These are phyloP conservation scores for Venustampulla echinocandica DNA, from an alignment of 495 filamentous ascomycete genomes.

Conservation along the genomic window DNA sequence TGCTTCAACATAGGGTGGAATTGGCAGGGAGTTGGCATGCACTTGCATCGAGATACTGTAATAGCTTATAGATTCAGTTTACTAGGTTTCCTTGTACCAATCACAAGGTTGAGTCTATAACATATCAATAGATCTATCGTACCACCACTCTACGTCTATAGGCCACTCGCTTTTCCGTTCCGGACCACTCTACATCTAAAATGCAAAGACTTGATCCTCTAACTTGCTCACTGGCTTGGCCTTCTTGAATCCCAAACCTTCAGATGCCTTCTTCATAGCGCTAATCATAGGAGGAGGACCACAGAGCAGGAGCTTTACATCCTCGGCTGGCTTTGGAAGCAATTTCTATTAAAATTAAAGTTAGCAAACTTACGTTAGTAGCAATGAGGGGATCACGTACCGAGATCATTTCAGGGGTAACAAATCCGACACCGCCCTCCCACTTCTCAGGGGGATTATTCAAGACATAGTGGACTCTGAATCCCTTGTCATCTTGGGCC, in stretches of 20 bases:
- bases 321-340: conserved; percentile 70
- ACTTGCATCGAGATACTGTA: no score
- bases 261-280: conserved; percentile 94
- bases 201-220: conserved; percentile 95
- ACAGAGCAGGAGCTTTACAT: conserved; percentile 94
- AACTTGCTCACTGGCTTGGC: conserved; percentile 91
- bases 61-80: no score
- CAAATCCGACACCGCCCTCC: conserved; percentile 85
- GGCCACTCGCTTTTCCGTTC: no score
- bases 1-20: no score
- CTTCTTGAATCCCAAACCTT: conserved; percentile 82
- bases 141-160: no score
- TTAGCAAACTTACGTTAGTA: no score
- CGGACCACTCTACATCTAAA: no score
- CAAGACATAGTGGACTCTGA: conserved; percentile 86
- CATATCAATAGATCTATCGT: no score
- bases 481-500: conserved; percentile 62
- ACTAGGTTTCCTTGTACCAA: no score
- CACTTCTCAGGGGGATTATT: conserved; percentile 92
- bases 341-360: conserved; percentile 47
- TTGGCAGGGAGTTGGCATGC: no score
- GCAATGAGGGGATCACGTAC: no score
- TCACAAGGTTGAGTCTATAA: no score
- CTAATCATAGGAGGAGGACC: conserved; percentile 94
- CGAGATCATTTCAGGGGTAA: conserved; percentile 92